A percentile compares a stretch with the other conserved stretches of the same genome.
Evolutionary conservation across 495 filamentous ascomycete species (phyloP).

Genomic region (Cryomyces antarcticus): DNA sequence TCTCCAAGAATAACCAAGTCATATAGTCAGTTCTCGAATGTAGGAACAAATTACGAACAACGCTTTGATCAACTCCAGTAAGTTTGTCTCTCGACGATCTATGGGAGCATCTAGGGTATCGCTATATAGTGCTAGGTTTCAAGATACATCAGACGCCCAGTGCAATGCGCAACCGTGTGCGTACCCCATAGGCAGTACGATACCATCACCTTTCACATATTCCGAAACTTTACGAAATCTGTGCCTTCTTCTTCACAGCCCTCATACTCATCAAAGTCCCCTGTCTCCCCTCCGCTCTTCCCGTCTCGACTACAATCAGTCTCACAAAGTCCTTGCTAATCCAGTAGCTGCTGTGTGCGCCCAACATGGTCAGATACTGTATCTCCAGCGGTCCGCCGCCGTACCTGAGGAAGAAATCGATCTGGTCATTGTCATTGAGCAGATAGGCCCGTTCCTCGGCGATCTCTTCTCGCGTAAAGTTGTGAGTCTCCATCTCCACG

Average conservation of each 20-base stretch:
- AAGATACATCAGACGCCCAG: no score
- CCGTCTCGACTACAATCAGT: slow-evolving; percentile 72
- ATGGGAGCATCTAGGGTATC: no score
- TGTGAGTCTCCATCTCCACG: slow-evolving; percentile 85
- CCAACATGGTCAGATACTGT: slow-evolving; percentile 92
- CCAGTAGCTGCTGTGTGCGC: slow-evolving; percentile 95
- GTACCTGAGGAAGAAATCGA: slow-evolving; percentile 70
- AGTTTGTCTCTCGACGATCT: no score
- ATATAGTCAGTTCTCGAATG: no score
- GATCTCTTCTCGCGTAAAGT: slow-evolving; percentile 81
- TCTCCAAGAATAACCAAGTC: no score
- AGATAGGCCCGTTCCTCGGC: slow-evolving; percentile 74
- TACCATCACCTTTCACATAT: no score
- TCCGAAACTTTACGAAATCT: no score
- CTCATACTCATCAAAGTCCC: slow-evolving; percentile 47
- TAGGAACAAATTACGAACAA: no score
- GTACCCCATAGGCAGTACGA: no score
- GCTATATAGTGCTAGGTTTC: no score
- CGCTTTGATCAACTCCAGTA: no score
- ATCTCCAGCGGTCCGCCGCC: slow-evolving; percentile 71
- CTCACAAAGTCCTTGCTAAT: slow-evolving; percentile 63
- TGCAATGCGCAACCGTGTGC: no score
- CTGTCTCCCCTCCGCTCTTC: slow-evolving; percentile 46
- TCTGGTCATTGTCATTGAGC: slow-evolving; percentile 87
- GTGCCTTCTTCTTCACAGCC: slow-evolving; percentile 44